Base-by-base conservation (phyloP, 768 basidiomycete genomes). In the Termitomyces sp. region DNA sequence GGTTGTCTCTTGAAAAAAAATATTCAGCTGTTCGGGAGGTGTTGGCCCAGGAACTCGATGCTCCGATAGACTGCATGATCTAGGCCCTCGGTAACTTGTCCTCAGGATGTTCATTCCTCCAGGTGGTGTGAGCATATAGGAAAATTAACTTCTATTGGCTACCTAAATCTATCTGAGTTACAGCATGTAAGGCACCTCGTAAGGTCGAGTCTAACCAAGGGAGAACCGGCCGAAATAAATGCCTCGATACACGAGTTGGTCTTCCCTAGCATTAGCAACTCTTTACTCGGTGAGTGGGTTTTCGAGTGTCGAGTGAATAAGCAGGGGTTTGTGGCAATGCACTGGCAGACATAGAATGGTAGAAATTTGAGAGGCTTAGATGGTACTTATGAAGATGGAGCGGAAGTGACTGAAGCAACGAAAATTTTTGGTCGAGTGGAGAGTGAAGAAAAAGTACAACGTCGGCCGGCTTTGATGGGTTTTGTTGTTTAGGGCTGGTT, bases 111-210 rank as follows among this genome's bases (percentile, higher is more conserved):
- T 28, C 28, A 4, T 28, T 28, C 4, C 28, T 28, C 28, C 28
- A 28, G 28, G 28, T 28, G 28, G 28, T 28, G 28, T 28, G 28
- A 28, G 28, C 28, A 28, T n/a, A 28, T 38, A 38, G 13, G 36
- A 38, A 38, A 38, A 38, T 13, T 28, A 28, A 38, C 1, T 38
- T 11, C 3, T 12, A 11, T 38, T 38, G 13, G 36, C 36, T 38
- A 12, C 36, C 36, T 38, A 38, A n/a, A 38, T 38, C 36, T 38
- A 38, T 38, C 13, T 3, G 9, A 38, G 13, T 38, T 13, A 53
- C 57, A 53, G 53, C 38, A 70, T 86, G 78, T 87, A 57, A 76
- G 82, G 74, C 83, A 83, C 76, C 83, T 86, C 84, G 85, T 87
- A 87, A 84, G 84, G 84, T 78, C 79, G 66, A 71, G 68, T 66